These are phyloP conservation scores for Ceratocystis albifundus DNA, from an alignment of 2,329 filamentous ascomycete genomes.

Conservation along the genomic window DNA sequence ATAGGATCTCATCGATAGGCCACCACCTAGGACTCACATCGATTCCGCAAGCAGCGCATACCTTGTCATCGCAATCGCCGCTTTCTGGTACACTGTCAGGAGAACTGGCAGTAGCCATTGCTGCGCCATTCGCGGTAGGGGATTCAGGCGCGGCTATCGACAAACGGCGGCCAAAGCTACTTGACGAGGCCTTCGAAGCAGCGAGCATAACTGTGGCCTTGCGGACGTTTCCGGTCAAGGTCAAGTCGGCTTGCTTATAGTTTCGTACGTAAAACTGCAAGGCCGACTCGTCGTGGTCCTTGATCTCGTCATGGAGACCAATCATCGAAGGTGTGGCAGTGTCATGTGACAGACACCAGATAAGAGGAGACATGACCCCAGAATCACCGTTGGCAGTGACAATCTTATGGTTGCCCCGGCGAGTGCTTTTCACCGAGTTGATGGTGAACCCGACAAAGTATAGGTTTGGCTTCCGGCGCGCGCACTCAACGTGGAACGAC, in stretches of 20 bases:
- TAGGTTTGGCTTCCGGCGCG: slow-evolving; percentile 54
- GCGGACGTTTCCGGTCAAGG: slow-evolving; percentile 80
- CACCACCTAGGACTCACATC: slow-evolving; percentile 69
- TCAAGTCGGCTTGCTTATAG: slow-evolving; percentile 89
- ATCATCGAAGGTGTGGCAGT: slow-evolving; percentile 46
- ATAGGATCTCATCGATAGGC: slow-evolving; percentile 43
- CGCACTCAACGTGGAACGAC: slow-evolving; percentile 78
- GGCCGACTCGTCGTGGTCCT: slow-evolving; percentile 47
- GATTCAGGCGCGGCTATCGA: slow-evolving; percentile 38
- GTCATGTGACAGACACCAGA: slow-evolving; percentile 89
- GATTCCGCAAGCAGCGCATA: slow-evolving; percentile 53
- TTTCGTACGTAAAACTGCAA: slow-evolving; percentile 77
- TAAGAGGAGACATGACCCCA: slow-evolving; percentile 69
- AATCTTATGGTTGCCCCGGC: slow-evolving; percentile 67
- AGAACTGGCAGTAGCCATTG: background rate
- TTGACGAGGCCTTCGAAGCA: slow-evolving; percentile 32
- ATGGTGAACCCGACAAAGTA: slow-evolving; percentile 86
- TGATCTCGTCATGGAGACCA: slow-evolving; percentile 15
- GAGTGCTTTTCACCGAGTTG: slow-evolving; percentile 75
- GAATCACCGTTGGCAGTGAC: slow-evolving; percentile 71
- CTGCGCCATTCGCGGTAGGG: slow-evolving; percentile 25
- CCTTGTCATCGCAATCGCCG: slow-evolving; percentile 38
- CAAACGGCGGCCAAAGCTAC: slow-evolving; percentile 38
- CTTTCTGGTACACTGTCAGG: slow-evolving; percentile 27
- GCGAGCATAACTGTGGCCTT: slow-evolving; percentile 68